Percentiles rank a stretch among this genome's conserved stretches.
Evolutionary conservation across 108 stramenopile species (phyloP).

Genomic region (Nannochloropsis gaditana): DNA sequence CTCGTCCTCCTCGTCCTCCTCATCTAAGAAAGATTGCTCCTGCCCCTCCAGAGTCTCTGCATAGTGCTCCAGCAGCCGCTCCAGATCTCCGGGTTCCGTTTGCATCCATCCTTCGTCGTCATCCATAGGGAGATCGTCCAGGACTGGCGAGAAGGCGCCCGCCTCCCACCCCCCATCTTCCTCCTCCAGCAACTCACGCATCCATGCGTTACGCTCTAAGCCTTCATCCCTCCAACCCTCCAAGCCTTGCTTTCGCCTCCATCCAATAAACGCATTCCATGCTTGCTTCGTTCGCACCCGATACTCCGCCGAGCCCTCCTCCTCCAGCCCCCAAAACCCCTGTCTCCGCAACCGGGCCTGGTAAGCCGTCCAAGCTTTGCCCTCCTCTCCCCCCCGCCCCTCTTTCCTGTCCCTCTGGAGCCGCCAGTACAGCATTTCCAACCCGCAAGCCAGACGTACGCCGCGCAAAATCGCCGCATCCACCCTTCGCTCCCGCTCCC

Average conservation of each 20-base stretch:
- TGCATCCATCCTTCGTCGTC: not conserved
- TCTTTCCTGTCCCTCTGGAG: not conserved
- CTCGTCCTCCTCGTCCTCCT: not conserved
- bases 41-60: not conserved
- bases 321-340: not conserved
- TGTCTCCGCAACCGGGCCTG: not conserved
- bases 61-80: not conserved
- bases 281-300: not conserved
- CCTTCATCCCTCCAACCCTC: not conserved
- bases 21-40: not conserved
- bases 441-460: not conserved
- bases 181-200: not conserved
- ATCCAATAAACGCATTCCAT: not conserved
- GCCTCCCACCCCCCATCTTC: not conserved
- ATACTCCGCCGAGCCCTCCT: not conserved
- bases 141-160: not conserved
- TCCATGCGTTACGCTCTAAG: not conserved
- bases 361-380: not conserved
- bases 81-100: not conserved
- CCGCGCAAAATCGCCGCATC: not conserved
- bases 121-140: not conserved
- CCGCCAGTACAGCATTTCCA: not conserved
- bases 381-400: not conserved
- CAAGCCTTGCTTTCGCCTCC: not conserved
- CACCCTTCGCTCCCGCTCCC: not conserved